Base-by-base conservation (phyloP, 1,284 basidiomycete species). In the Exobasidium cylindrosporum region DNA sequence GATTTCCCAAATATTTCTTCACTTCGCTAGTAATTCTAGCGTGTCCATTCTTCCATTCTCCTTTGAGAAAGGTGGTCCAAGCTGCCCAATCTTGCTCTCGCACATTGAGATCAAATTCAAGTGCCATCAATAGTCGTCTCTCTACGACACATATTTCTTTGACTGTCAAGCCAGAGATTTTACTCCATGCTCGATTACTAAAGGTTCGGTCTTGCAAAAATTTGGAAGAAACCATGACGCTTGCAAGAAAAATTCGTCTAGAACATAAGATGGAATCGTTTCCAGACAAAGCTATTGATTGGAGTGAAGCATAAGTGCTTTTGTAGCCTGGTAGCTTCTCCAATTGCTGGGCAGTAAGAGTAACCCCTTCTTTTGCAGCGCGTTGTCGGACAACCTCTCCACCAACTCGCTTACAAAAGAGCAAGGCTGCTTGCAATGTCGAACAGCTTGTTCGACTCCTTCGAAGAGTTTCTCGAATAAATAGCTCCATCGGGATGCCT, bases 201-300 rank as follows among this genome's bases (percentile, higher is more conserved):
- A 93, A 96, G 58, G 89, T 92, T 60, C 89, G 88, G 76, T 97
- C 93, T 82, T 94, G 91, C 62, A 90, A 86, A 80, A 94, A 95
- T 78, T 97, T 96, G 29, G 89, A 89, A 0, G 92, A 92, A 49
- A 92, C 83, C 65, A 96, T 91, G 40, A 96, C 83, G 0, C 90
- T 87, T 0, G 91, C 91, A 6, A 96, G 83, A 81, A 96, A 95
- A 1, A 91, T 87, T 45, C 92, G 86, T 21, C 92, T 85, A 1
- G 92, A 90, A 76, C 92, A 95, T 2, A 50, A 13, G 26, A 50
- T 50, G n/a, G n/a, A 28, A 50, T 50, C 47, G 26, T 21, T 28
- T 13, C n/a, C 13, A 4, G 26, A 21, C 13, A 13, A 14, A 26
- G 47, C 13, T 43, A 91, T 84, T 24, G 93, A 84, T 0, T 90